Evolutionary conservation across 352 stramenopile genomes (phyloP).

Genomic region (Pythium angustatum): DNA sequence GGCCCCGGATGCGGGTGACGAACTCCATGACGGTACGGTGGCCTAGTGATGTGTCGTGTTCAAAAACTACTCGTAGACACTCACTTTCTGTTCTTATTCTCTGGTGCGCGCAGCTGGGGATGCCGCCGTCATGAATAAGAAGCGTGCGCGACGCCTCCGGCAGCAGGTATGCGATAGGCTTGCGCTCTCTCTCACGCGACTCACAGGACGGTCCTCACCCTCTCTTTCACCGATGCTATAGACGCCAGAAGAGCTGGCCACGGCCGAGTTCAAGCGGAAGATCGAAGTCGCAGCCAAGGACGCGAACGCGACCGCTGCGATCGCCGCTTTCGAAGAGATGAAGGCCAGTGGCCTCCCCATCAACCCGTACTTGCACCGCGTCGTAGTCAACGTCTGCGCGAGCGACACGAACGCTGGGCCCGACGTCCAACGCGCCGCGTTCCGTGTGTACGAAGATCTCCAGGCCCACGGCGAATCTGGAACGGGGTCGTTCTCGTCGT

Average conservation of each 20-base stretch:
- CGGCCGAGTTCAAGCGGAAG: constrained; percentile 36
- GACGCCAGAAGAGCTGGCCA: constrained; percentile 20
- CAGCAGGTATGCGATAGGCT: constrained; percentile 8
- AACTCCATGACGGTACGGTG: constrained; percentile 2
- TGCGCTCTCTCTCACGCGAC: background rate
- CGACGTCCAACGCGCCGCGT: constrained; percentile 23
- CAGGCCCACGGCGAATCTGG: constrained; percentile 12
- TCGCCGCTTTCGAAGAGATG: constrained; percentile 70
- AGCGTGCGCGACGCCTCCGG: constrained; percentile 16
- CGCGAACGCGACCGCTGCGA: constrained; percentile 32
- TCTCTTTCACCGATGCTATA: background rate
- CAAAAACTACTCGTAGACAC: too few species aligned
- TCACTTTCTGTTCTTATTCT: background rate
- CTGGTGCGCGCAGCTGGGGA: background rate
- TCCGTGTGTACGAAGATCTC: constrained; percentile 30
- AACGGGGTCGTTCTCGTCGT: too few species aligned
- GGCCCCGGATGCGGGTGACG: background rate
- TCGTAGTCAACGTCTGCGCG: constrained; percentile 37
- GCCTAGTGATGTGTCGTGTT: background rate
- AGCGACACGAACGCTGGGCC: constrained; percentile 18
- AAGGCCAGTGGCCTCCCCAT: constrained; percentile 31
- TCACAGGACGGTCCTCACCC: background rate
- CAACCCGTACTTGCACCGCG: constrained; percentile 36
- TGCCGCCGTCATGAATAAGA: constrained; percentile 17
- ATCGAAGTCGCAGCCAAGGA: constrained; percentile 40